A percentile compares a stretch with the other conserved stretches of the same genome.
These are phyloP conservation scores for Skeletonema grethae DNA, from an alignment of 108 stramenopile species.

Conservation along the genomic window DNA sequence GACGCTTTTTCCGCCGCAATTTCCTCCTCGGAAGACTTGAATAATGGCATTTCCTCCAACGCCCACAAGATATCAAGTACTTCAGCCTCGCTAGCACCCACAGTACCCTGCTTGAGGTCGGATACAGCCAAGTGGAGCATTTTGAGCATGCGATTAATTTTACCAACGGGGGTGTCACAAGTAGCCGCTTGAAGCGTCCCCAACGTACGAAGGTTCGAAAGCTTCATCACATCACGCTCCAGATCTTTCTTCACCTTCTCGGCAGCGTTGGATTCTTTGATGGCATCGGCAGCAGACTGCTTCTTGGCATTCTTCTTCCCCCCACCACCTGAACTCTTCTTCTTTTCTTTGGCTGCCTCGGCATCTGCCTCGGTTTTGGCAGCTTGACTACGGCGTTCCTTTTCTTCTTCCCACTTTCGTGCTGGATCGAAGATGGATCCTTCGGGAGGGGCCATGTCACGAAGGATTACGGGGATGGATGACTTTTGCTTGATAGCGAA, in stretches of 20 bases:
- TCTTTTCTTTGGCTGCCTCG: conserved; percentile 48
- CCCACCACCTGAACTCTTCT: conserved; percentile 42
- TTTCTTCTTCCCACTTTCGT: conserved; percentile 85
- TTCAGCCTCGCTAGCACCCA: conserved; percentile 82
- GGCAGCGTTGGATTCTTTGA: conserved; percentile 89
- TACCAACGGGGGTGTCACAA: conserved; percentile 89
- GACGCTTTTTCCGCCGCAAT: conserved; percentile 77
- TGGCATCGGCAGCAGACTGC: conserved; percentile 83
- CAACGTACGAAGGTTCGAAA: conserved; percentile 88
- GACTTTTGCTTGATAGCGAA: conserved; percentile 76
- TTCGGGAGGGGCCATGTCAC: conserved; percentile 92
- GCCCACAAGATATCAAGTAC: conserved; percentile 96
- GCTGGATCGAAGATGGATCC: conserved; percentile 89
- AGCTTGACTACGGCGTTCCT: conserved; percentile 62
- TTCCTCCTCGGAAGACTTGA: conserved; percentile 76
- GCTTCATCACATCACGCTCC: conserved; percentile 86
- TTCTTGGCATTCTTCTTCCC: conserved; percentile 68
- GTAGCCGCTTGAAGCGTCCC: conserved; percentile 87
- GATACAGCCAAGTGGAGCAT: conserved; percentile 88
- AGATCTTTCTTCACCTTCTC: conserved; percentile 86
- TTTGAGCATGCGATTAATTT: conserved; percentile 96
- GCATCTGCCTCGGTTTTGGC: conserved; percentile 31
- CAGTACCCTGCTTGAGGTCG: conserved; percentile 72
- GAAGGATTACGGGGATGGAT: conserved; percentile 89
- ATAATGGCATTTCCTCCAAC: conserved; percentile 88